A percentile compares a stretch with the other conserved stretches of the same genome.
phyloP scores from a whole-genome alignment of 192 early-diverging fungal genomes.

The Coemansia sp. region DNA sequence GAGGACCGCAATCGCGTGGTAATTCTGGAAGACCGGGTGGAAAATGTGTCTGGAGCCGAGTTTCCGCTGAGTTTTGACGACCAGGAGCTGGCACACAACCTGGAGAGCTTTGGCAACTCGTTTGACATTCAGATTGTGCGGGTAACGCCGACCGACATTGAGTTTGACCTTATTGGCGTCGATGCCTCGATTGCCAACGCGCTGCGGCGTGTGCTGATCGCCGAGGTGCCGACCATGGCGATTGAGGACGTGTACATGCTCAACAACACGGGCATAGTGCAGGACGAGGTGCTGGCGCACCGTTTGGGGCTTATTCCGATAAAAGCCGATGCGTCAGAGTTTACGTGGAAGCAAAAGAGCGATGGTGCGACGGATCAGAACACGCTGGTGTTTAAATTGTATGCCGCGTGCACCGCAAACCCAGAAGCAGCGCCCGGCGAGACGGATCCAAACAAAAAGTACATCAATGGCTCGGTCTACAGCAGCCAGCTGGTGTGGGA shows the following conservation, averaged over 20 bases:
- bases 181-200: conserved; percentile 95
- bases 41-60: conserved; percentile 47
- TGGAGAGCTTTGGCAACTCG: conserved; percentile 28
- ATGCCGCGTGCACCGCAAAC: conserved; percentile 67
- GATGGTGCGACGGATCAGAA: conserved; percentile 85
- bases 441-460: conserved; percentile 70
- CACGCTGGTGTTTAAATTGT: conserved; percentile 86
- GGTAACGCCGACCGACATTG: conserved; percentile 62
- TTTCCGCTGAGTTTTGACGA: conserved; percentile 38
- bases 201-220: conserved; percentile 86
- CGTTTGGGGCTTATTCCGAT: conserved; percentile 92
- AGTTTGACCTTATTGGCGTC: conserved; percentile 94
- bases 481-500: conserved; percentile 76
- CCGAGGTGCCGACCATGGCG: conserved; percentile 96
- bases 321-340: conserved; percentile 73
- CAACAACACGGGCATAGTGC: conserved; percentile 87
- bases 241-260: conserved; percentile 90
- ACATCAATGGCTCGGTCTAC: conserved; percentile 69
- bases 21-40: conserved; percentile 47
- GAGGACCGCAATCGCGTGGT: conserved; percentile 51
- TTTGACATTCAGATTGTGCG: conserved; percentile 42
- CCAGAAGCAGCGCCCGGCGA: conserved; percentile 57
- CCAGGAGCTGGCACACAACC: conserved; percentile 18
- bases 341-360: conserved; percentile 69
- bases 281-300: conserved; percentile 91